Evolutionary conservation across 352 stramenopile species (phyloP).

Genomic region (Phytophthora pluvialis): DNA sequence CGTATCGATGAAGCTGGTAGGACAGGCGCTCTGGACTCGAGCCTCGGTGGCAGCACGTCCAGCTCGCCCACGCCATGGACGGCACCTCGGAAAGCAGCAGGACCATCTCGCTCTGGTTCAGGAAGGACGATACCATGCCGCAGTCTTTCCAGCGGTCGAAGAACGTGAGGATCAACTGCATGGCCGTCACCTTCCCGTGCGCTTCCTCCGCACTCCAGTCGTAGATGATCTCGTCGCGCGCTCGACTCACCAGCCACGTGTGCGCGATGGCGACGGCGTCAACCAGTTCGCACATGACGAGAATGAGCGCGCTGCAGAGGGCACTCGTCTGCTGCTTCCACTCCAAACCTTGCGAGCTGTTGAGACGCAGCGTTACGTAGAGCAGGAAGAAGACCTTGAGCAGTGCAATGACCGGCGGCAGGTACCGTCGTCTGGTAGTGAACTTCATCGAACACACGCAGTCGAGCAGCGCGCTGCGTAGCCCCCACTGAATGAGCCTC

Average conservation of each 20-base stretch:
- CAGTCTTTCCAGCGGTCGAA: constrained; percentile 47
- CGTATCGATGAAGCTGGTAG: constrained; percentile 39
- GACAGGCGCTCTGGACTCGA: constrained; percentile 32
- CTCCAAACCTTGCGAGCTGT: constrained; percentile 18
- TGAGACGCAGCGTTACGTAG: constrained; percentile 32
- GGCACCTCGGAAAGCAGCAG: constrained; percentile 31
- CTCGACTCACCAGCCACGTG: constrained; percentile 35
- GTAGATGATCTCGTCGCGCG: constrained; percentile 28
- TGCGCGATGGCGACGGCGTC: constrained; percentile 32
- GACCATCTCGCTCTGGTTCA: constrained; percentile 39
- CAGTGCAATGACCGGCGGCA: constrained; percentile 35
- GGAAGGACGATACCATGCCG: constrained; percentile 39
- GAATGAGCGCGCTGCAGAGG: constrained; percentile 37
- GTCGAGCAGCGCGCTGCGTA: constrained; percentile 25
- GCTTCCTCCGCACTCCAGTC: constrained; percentile 23
- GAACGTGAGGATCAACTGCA: constrained; percentile 37
- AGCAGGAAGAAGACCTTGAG: constrained; percentile 38
- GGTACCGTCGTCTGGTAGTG: constrained; percentile 31
- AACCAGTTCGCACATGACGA: constrained; percentile 39
- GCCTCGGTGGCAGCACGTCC: constrained; percentile 31
- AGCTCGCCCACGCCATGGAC: constrained; percentile 39
- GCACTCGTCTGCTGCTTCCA: constrained; percentile 34
- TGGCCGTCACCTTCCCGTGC: constrained; percentile 20
- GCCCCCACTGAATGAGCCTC: constrained; percentile 31
- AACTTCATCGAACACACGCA: constrained; percentile 29